phyloP scores from a whole-genome alignment of 1,284 basidiomycete species.

The Rhodotorula sp. region DNA sequence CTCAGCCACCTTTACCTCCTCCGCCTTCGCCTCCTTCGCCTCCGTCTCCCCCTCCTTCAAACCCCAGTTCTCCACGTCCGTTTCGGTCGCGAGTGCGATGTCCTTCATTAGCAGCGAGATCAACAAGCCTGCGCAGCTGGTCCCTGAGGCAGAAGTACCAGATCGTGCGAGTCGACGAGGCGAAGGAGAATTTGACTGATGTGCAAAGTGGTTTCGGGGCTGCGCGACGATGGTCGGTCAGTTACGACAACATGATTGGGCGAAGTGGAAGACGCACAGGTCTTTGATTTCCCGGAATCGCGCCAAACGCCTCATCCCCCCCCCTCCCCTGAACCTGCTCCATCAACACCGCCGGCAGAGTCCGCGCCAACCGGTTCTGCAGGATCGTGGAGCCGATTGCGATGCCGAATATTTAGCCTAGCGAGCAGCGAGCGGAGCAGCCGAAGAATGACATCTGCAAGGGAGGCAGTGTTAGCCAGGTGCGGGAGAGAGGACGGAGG shows the following conservation, averaged over 20 bases:
- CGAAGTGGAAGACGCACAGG: constrained; percentile 11
- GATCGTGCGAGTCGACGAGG: constrained; percentile 29
- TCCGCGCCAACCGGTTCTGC: constrained; percentile 14
- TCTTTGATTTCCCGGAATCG: constrained; percentile 25
- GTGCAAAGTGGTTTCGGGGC: constrained; percentile 34
- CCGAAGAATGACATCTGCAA: constrained; percentile 30
- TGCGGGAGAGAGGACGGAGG: not conserved
- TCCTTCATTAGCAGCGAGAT: constrained; percentile 18
- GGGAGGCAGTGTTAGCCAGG: not conserved
- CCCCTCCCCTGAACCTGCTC: not conserved
- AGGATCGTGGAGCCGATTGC: constrained; percentile 28
- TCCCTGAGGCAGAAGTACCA: constrained; percentile 36
- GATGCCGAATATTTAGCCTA: constrained; percentile 38
- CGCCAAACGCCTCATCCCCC: constrained; percentile 17
- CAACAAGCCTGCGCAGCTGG: constrained; percentile 24
- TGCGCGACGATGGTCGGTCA: not conserved
- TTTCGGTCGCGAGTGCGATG: constrained; percentile 29
- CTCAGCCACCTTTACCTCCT: constrained; percentile 2
- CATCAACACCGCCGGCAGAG: constrained; percentile 8
- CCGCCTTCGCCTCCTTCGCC: not conserved
- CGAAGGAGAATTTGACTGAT: constrained; percentile 33
- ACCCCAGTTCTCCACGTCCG: constrained; percentile 30
- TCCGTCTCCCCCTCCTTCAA: constrained; percentile 4
- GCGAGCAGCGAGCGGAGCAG: constrained; percentile 26
- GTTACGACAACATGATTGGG: no score